Evolutionary conservation across 2,329 filamentous ascomycete species (phyloP), one percentile per base, ranked within the genome.

Genomic region (Colletotrichum musicola): DNA sequence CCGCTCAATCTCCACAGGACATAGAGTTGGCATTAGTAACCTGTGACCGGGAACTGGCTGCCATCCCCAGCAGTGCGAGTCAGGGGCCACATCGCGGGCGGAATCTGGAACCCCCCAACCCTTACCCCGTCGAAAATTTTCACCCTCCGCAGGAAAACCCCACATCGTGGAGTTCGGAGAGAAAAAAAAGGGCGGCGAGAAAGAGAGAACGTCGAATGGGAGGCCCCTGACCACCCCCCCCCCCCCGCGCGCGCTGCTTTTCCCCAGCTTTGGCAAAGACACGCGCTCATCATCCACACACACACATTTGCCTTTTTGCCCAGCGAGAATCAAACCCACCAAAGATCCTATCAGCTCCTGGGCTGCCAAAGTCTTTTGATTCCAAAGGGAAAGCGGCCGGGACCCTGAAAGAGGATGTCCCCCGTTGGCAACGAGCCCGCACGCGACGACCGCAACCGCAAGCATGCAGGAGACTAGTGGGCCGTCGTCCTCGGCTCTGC

Each of bases 381-480:
- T 22, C n/a, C 5, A 25, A 42, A 35, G 49, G 60, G 35, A 46
- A 9, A 18, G 14, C 44, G n/a, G 42, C 6, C 55, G 22, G 62
- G 38, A 30, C 20, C 9, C 16, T 35, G 40, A 62, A 27, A 51
- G 61, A 65, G 49, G 44, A 65, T 65, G 65, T 60, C 55, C 42
- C 40, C 55, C 62, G 50, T 25, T 50, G 55, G 20, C 35, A 10
- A 68, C 55, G 50, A 68, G 62, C 62, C 65, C 50, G 42, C 50
- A 62, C 44, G 56, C 63, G 63, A 69, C 57, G 51, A 62, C 42
- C 53, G 56, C 30, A 55, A 69, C 56, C 55, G 13, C 42, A 65
- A 69, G 66, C 67, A 69, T 69, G 67, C 67, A 69, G 62, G 62
- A 68, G 63, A 62, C 47, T 62, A 68, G 57, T 62, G 67, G 67